Conservation (phyloP, 164 flowering plant species). For the Vitis rupestris region DNA sequence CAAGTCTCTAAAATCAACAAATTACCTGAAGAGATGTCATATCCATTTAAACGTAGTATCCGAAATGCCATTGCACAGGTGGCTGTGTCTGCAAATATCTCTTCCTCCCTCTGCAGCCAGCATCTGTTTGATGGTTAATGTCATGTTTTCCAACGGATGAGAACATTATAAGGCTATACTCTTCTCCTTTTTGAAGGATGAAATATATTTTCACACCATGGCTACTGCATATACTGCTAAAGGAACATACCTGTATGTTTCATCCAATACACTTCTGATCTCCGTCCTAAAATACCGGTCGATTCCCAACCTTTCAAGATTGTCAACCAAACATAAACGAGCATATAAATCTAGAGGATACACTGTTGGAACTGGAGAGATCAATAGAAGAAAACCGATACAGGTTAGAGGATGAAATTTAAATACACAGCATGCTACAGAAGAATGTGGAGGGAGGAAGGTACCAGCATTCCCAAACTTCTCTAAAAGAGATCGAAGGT, state of each 20-base stretch:
- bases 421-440: neutral
- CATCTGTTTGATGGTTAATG: constrained; percentile 35
- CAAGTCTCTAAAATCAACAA: neutral
- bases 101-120: constrained; percentile 76
- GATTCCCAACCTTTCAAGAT: constrained; percentile 68
- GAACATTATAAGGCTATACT: neutral
- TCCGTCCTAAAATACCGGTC: constrained; percentile 61
- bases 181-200: too few species aligned
- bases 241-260: constrained; percentile 54
- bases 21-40: constrained; percentile 63
- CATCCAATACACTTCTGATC: constrained; percentile 53
- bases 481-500: constrained; percentile 53
- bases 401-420: neutral
- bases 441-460: neutral
- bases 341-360: constrained; percentile 64
- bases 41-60: constrained; percentile 61
- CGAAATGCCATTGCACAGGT: constrained; percentile 82
- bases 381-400: constrained; percentile 1
- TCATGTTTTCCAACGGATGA: constrained; percentile 3
- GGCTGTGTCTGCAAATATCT: constrained; percentile 47
- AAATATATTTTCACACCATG: neutral
- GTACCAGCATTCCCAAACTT: constrained; percentile 71
- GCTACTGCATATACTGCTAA: neutral
- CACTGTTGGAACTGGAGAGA: constrained; percentile 71
- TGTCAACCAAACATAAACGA: constrained; percentile 62